Conservation (phyloP, 768 basidiomycete species). For the Exidia glandulosa region DNA sequence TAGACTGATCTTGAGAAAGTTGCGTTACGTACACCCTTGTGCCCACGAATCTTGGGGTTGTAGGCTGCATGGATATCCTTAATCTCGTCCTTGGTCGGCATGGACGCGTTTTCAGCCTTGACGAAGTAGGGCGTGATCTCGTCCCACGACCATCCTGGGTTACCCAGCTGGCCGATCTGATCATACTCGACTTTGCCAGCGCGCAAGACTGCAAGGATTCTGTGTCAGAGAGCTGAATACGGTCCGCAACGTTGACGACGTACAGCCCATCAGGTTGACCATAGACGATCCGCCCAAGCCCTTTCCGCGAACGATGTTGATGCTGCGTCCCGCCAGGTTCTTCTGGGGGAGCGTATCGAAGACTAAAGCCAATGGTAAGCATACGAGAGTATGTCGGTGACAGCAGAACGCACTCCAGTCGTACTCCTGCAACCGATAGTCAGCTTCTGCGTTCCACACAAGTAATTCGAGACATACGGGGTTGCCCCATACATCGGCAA, state of each 20-base stretch:
- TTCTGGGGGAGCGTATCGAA: background rate
- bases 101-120: constrained; percentile 1
- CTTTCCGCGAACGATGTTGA: constrained; percentile 12
- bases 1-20: background rate
- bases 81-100: background rate
- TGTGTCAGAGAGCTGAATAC: no score
- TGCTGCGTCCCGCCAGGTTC: background rate
- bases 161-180: background rate
- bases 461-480: background rate
- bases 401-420: background rate
- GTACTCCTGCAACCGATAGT: background rate
- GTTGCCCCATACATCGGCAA: background rate
- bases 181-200: background rate
- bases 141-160: background rate
- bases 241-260: no score
- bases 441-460: no score
- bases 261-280: constrained; percentile 32
- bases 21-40: background rate
- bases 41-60: background rate
- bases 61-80: background rate
- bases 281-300: constrained; percentile 30
- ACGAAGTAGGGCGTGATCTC: constrained; percentile 5
- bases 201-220: background rate
- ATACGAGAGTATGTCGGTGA: background rate
- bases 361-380: background rate